A percentile compares a stretch with the other conserved stretches of the same genome.
phyloP scores from a whole-genome alignment of 2,329 filamentous ascomycete genomes.

The Exophiala calicioides region DNA sequence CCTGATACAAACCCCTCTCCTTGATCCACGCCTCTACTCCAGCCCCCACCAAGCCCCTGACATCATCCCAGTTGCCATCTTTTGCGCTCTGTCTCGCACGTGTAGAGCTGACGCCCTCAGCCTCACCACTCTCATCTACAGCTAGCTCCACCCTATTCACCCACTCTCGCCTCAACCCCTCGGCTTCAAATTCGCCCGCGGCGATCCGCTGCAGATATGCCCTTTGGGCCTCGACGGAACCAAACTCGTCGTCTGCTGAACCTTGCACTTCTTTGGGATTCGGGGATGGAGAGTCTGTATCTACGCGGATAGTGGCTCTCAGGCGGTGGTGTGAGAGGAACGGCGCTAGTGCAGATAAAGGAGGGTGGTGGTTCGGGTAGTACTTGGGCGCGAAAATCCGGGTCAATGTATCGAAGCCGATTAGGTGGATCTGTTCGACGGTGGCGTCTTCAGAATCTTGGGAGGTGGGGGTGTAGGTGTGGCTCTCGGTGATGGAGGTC shows the following conservation, averaged over 20 bases:
- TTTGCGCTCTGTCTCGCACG: slow-evolving; percentile 41
- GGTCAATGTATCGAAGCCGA: slow-evolving; percentile 51
- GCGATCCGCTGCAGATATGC: slow-evolving; percentile 41
- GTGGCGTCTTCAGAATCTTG: neutral
- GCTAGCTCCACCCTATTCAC: slow-evolving; percentile 44
- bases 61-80: slow-evolving; percentile 33
- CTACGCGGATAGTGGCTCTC: slow-evolving; percentile 44
- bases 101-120: slow-evolving; percentile 45
- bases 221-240: slow-evolving; percentile 40
- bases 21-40: slow-evolving; percentile 25
- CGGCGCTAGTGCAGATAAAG: slow-evolving; percentile 42
- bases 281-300: slow-evolving; percentile 13
- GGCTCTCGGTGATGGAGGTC: slow-evolving; percentile 42
- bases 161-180: slow-evolving; percentile 46
- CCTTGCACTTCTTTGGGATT: slow-evolving; percentile 41
- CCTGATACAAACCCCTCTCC: slow-evolving; percentile 18
- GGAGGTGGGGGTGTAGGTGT: slow-evolving; percentile 36
- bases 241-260: slow-evolving; percentile 12
- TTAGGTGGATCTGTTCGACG: slow-evolving; percentile 49
- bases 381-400: slow-evolving; percentile 53
- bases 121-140: slow-evolving; percentile 36
- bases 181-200: slow-evolving; percentile 30
- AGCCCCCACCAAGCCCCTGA: slow-evolving; percentile 38
- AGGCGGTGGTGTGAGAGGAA: slow-evolving; percentile 47
- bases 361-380: slow-evolving; percentile 46